Percentiles rank a stretch among this genome's conserved stretches.
Conservation (phyloP, 306 rosid species). For the Purshia tridentata region DNA sequence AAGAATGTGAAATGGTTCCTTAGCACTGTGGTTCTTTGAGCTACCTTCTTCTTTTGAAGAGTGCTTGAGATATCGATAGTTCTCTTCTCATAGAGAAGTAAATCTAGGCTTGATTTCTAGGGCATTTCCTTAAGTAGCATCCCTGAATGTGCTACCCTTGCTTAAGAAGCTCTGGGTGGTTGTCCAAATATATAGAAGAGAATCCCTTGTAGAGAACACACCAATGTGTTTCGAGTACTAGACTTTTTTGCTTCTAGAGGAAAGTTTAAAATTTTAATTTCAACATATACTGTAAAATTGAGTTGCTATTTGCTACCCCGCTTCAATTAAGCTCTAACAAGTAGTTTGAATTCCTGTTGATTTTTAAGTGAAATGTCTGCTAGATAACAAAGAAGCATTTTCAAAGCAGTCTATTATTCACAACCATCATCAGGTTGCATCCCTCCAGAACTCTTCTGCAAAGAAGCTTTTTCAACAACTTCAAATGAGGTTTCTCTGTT, state of each 20-base stretch:
- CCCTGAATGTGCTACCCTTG: background rate
- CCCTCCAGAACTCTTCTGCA: background rate
- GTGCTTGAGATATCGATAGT: background rate
- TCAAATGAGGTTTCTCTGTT: background rate
- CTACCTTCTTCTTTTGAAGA: slow-evolving; percentile 5
- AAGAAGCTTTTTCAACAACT: background rate
- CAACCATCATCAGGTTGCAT: background rate
- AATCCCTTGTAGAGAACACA: no score
- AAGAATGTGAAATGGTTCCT: background rate
- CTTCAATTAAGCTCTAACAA: background rate
- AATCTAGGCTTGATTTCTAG: background rate
- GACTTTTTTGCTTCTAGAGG: background rate
- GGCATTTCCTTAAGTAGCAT: background rate
- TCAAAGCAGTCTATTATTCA: background rate
- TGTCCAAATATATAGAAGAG: background rate
- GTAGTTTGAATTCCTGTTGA: background rate
- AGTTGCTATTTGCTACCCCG: background rate
- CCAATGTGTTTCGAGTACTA: background rate
- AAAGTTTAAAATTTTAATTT: background rate
- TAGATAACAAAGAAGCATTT: background rate
- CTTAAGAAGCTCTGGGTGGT: background rate
- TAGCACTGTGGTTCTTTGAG: no score
- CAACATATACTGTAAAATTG: background rate
- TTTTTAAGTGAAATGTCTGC: background rate
- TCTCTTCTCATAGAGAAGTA: background rate